phyloP scores from a whole-genome alignment of 2,329 filamentous ascomycete genomes.

The Aureobasidium sp. region DNA sequence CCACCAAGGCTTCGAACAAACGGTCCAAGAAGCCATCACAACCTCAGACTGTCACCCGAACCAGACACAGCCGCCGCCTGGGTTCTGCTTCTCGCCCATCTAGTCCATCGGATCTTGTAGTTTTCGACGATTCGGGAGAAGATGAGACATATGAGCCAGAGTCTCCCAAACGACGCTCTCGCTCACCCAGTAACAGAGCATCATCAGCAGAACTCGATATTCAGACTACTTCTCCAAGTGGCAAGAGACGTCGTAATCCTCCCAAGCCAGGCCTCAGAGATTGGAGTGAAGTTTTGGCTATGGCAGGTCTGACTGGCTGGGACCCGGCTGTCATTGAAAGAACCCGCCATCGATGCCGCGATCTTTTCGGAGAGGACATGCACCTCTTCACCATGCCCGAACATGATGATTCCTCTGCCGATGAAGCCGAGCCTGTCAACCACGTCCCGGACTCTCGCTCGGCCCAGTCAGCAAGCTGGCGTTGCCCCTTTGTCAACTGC shows the following conservation, averaged over 20 bases:
- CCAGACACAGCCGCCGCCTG: not conserved
- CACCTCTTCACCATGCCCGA: constrained; percentile 51
- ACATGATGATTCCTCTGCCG: constrained; percentile 22
- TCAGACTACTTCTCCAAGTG: not conserved
- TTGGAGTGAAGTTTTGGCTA: constrained; percentile 79
- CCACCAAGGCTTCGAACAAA: not conserved
- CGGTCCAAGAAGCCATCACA: not conserved
- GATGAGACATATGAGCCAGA: constrained; percentile 9
- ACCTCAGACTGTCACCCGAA: not conserved
- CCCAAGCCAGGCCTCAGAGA: constrained; percentile 50
- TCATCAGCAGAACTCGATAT: not conserved
- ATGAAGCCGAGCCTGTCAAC: not conserved
- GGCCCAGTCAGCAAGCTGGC: constrained; percentile 6
- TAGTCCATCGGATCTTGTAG: not conserved
- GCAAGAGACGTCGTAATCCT: not conserved
- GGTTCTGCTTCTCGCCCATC: not conserved
- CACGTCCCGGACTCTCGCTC: not conserved
- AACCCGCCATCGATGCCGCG: constrained; percentile 65
- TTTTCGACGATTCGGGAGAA: constrained; percentile 6
- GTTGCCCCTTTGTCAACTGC: constrained; percentile 26
- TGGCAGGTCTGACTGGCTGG: constrained; percentile 70
- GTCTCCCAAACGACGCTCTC: not conserved
- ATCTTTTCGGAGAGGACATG: constrained; percentile 69
- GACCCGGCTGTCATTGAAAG: constrained; percentile 57
- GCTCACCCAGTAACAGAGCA: not conserved